phyloP scores from a whole-genome alignment of 495 filamentous ascomycete genomes.

The Aspergillus carlsbadensis region DNA sequence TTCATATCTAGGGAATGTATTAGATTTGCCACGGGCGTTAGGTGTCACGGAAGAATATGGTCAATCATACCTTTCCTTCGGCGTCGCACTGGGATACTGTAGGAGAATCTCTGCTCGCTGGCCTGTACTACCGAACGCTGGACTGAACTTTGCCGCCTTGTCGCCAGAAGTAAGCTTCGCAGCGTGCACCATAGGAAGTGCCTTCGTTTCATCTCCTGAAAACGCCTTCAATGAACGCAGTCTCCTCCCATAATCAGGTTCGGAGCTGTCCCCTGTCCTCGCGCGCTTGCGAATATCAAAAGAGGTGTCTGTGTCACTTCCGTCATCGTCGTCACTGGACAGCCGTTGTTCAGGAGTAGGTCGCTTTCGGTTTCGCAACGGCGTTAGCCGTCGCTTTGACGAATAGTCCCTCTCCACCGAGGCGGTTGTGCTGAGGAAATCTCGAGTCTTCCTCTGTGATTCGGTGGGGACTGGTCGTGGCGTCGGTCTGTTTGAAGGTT shows the following conservation, averaged over 20 bases:
- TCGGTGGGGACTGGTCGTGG: constrained; percentile 24
- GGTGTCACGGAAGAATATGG: background rate
- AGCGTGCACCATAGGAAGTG: constrained; percentile 64
- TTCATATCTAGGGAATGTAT: constrained; percentile 62
- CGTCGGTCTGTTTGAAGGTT: constrained; percentile 18
- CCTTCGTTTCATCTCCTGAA: constrained; percentile 49
- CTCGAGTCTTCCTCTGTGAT: constrained; percentile 27
- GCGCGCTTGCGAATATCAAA: constrained; percentile 49
- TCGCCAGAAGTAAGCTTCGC: constrained; percentile 59
- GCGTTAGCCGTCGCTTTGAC: constrained; percentile 37
- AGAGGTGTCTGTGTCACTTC: constrained; percentile 45
- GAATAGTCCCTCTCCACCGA: constrained; percentile 32
- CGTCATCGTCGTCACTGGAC: constrained; percentile 52
- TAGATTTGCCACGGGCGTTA: background rate
- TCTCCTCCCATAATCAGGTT: constrained; percentile 57
- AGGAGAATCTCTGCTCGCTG: constrained; percentile 55
- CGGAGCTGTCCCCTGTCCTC: constrained; percentile 40
- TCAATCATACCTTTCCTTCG: constrained; percentile 61
- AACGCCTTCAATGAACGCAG: constrained; percentile 62
- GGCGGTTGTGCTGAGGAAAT: constrained; percentile 33
- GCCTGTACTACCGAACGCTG: constrained; percentile 46
- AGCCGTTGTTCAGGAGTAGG: constrained; percentile 47
- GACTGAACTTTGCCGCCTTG: constrained; percentile 47
- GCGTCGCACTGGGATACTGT: constrained; percentile 71
- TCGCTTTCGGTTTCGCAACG: constrained; percentile 43